phyloP scores from a whole-genome alignment of 345 rosid genomes.

The Eucalyptus tenuipes region DNA sequence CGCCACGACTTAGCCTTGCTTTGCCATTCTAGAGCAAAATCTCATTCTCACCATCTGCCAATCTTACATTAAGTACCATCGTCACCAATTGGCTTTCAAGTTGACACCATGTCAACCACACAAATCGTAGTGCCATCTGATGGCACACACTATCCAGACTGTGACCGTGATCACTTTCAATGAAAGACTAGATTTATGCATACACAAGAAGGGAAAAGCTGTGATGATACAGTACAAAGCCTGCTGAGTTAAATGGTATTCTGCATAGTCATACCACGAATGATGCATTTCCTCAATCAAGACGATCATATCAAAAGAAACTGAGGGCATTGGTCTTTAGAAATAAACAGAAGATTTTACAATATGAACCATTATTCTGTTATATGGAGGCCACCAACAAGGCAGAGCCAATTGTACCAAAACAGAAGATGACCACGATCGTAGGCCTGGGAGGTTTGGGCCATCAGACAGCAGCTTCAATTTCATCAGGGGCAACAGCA shows the following conservation, averaged over 20 bases:
- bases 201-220: neutral
- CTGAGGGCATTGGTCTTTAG: neutral
- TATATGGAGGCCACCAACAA: neutral
- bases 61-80: neutral
- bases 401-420: neutral
- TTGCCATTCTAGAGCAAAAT: neutral
- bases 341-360: neutral
- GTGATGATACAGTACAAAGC: neutral
- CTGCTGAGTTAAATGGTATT: neutral
- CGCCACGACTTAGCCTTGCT: neutral
- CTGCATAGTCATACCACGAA: neutral
- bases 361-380: neutral
- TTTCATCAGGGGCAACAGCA: slow-evolving; percentile 47
- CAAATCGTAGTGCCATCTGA: neutral
- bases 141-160: neutral
- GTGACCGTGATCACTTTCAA: neutral
- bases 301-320: neutral
- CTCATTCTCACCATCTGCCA: neutral
- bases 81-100: neutral
- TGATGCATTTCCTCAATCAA: neutral
- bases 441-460: neutral
- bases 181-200: neutral
- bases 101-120: neutral
- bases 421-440: neutral
- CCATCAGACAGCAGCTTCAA: slow-evolving; percentile 44